A percentile compares a stretch with the other conserved stretches of the same genome.
phyloP scores from a whole-genome alignment of 208 protist species.

The Balamuthia mandrillaris region DNA sequence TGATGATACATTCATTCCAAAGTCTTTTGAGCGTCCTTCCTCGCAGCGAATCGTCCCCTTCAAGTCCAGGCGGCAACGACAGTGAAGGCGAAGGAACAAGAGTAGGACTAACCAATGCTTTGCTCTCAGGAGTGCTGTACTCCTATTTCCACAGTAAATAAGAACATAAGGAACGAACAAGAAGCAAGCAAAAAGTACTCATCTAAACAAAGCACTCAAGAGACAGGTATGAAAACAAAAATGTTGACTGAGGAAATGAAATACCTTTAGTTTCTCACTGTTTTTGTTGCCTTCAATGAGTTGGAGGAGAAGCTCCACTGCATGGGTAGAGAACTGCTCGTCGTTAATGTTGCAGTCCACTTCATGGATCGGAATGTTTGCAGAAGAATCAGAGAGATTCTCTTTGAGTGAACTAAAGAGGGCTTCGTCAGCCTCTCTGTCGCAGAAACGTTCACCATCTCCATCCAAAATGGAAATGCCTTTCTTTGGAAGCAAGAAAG shows the following conservation, averaged over 20 bases:
- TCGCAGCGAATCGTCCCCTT: not conserved
- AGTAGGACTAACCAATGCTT: too few species aligned
- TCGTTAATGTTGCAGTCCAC: conserved; percentile 23
- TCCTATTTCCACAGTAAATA: too few species aligned
- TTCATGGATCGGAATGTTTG: not conserved
- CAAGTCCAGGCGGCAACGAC: too few species aligned
- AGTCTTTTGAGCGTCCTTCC: not conserved
- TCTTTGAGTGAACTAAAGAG: conserved; percentile 25
- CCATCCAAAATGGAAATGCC: conserved; percentile 14
- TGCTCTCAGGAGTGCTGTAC: too few species aligned
- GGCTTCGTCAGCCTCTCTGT: conserved; percentile 11
- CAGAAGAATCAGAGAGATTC: not conserved
- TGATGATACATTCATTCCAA: not conserved
- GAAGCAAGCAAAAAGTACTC: too few species aligned
- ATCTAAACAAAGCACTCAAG: too few species aligned
- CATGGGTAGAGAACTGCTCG: not conserved
- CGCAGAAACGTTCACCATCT: conserved; percentile 7
- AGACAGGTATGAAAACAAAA: not conserved
- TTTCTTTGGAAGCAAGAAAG: not conserved
- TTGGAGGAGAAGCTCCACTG: not conserved
- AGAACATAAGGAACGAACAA: not conserved
- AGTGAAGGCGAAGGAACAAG: too few species aligned
- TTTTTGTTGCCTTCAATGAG: too few species aligned
- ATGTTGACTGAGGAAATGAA: not conserved
- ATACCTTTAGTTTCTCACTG: too few species aligned